Evolutionary conservation across 306 rosid genomes (phyloP).

Genomic region (Malus domestica): DNA sequence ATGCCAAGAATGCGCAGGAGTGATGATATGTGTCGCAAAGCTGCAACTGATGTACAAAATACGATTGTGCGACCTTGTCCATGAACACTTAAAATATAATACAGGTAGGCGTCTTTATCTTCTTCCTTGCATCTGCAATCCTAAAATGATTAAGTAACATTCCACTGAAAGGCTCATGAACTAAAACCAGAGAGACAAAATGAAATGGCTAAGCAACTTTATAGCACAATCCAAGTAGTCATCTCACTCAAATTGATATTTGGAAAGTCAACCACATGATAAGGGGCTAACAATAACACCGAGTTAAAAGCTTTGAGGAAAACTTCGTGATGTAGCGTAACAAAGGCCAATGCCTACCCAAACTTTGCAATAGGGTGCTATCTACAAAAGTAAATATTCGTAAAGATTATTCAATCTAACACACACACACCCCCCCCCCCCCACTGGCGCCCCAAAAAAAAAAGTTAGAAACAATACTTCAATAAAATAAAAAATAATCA

Average conservation of each 20-base stretch:
- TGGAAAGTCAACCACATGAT: background rate
- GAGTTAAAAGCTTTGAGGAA: background rate
- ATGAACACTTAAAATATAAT: slow-evolving; percentile 76
- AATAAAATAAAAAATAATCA: background rate
- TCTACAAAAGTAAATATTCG: background rate
- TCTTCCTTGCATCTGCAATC: slow-evolving; percentile 87
- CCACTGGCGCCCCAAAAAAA: no score
- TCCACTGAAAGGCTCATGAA: background rate
- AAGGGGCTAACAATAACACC: background rate
- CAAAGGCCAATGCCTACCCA: background rate
- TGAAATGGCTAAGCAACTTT: background rate
- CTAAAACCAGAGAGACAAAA: background rate
- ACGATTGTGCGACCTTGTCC: slow-evolving; percentile 90
- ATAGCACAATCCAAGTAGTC: background rate
- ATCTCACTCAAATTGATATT: background rate
- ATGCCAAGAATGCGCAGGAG: slow-evolving; percentile 66
- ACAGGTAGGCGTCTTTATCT: slow-evolving; percentile 84
- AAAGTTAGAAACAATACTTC: background rate
- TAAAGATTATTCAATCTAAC: background rate
- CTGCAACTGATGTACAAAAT: slow-evolving; percentile 87
- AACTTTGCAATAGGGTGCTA: no score
- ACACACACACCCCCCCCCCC: no score
- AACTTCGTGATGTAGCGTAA: background rate
- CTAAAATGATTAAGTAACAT: slow-evolving; percentile 19
- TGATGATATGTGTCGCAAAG: slow-evolving; percentile 80